A percentile compares a stretch with the other conserved stretches of the same genome.
phyloP scores from a whole-genome alignment of 1,284 basidiomycete species.

The Schizopora paradoxa region DNA sequence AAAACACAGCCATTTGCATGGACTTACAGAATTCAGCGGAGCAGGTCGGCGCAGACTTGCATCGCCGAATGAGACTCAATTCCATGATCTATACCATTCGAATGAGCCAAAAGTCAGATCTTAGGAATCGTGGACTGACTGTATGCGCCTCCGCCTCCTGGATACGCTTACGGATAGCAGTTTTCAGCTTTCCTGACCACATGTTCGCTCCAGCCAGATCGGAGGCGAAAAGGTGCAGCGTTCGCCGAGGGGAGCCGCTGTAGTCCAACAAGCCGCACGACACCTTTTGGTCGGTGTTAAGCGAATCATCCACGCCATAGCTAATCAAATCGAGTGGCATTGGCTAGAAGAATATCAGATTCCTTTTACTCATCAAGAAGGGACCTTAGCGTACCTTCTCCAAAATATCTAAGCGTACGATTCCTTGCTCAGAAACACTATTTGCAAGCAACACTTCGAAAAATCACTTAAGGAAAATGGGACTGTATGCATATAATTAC shows the following conservation, averaged over 20 bases:
- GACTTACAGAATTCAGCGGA: slow-evolving; percentile 6
- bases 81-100: slow-evolving; percentile 2
- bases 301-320: not conserved
- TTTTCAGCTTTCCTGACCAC: no score
- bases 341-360: not conserved
- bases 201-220: no score
- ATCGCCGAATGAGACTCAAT: not conserved
- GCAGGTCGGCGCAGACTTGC: not conserved
- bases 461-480: not conserved
- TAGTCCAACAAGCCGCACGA: no score
- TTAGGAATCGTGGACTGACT: no score
- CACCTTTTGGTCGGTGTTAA: not conserved
- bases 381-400: not conserved
- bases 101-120: no score
- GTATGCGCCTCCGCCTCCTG: no score
- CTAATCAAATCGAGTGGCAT: slow-evolving; percentile 1
- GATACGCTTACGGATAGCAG: no score
- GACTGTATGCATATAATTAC: not conserved
- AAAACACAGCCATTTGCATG: no score
- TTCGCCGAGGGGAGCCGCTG: no score
- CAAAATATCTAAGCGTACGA: slow-evolving; percentile 1
- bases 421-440: slow-evolving; percentile 2
- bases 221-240: no score
- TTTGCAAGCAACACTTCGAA: not conserved
- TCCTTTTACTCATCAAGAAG: not conserved